Percentiles rank a stretch among this genome's conserved stretches.
phyloP scores from a whole-genome alignment of 495 filamentous ascomycete species.

The Aspergillus olivimuriae region DNA sequence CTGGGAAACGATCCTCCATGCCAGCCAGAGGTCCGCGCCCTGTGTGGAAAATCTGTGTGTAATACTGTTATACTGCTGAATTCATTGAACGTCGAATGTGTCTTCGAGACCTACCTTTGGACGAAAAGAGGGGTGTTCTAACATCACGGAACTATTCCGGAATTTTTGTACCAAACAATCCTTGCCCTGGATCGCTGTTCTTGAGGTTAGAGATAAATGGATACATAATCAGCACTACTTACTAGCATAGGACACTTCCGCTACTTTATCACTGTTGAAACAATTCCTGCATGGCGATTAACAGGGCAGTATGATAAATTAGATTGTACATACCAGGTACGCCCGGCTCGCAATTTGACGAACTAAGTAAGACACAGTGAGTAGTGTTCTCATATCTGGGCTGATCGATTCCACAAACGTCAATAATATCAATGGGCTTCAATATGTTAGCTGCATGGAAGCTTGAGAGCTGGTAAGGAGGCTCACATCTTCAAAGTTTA shows the following conservation, averaged over 20 bases:
- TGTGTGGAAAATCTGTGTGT: constrained; percentile 40
- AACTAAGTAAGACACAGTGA: constrained; percentile 56
- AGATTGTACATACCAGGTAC: constrained; percentile 66
- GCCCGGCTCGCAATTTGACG: constrained; percentile 61
- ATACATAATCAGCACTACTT: constrained; percentile 32
- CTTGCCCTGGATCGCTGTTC: constrained; percentile 76
- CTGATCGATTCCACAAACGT: constrained; percentile 40
- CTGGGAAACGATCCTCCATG: constrained; percentile 65
- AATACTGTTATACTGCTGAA: not conserved
- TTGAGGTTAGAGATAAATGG: constrained; percentile 12
- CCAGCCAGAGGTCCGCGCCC: constrained; percentile 40
- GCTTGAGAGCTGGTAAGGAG: not conserved
- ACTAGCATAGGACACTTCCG: constrained; percentile 93
- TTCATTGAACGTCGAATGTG: too few relatives aligned
- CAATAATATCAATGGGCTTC: constrained; percentile 66
- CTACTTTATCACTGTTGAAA: constrained; percentile 77
- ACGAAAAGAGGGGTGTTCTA: constrained; percentile 71
- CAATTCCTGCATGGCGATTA: constrained; percentile 68
- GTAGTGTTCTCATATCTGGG: not conserved
- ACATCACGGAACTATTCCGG: constrained; percentile 91
- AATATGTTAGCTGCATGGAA: constrained; percentile 13
- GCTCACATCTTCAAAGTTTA: constrained; percentile 84
- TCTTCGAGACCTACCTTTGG: constrained; percentile 71
- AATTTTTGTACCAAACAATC: constrained; percentile 91
- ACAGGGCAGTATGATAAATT: too few relatives aligned